Evolutionary conservation across 352 stramenopile species (phyloP), one percentile per base, ranked within the genome.

Genomic region (Peronosclerospora sorghi): DNA sequence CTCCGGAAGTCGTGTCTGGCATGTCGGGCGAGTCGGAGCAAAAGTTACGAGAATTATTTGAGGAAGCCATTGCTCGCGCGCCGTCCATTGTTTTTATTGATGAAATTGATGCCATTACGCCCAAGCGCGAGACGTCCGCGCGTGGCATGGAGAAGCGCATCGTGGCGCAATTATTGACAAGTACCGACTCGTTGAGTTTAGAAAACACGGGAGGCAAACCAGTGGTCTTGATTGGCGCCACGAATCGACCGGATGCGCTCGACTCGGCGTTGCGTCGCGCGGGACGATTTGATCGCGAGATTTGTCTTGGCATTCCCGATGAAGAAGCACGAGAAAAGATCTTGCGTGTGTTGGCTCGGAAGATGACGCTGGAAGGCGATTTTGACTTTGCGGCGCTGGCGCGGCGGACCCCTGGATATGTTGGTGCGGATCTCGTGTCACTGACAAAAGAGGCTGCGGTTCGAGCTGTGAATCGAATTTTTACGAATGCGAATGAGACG

Each of bases 81-180:
- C 94, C 85, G 48, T 90, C 95, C 6, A 97, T 99, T 59, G 87
- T 98, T 46, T 98, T 99, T 59, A 97, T 99, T 53, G 94, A 98
- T 51, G 93, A 98, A 59, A 94, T 98, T 60, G 93, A 98, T 54
- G 95, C 92, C 6, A 97, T 98, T 71, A 96, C 91, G 17, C 90
- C 91, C 13, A 96, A 96, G 61, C 67, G 93, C 47, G 94, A 96
- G 57, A 96, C 73, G 4, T 89, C 86, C 23, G 83, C 86, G 29
- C 85, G 90, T 30, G 89, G 96, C 45, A 95, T 97, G 85, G 95
- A 98, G 68, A 97, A 98, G 63, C 70, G 94, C 35, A 98, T 98
- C 38, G 94, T 98, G 8, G 95, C 91, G 6, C 91, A 98, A 66
- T 69, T 98, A 23, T 65, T 98, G 14, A 95, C 86, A 37, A 93